phyloP scores from a whole-genome alignment of 139 green algal genomes.

The Chlorella sp. region DNA sequence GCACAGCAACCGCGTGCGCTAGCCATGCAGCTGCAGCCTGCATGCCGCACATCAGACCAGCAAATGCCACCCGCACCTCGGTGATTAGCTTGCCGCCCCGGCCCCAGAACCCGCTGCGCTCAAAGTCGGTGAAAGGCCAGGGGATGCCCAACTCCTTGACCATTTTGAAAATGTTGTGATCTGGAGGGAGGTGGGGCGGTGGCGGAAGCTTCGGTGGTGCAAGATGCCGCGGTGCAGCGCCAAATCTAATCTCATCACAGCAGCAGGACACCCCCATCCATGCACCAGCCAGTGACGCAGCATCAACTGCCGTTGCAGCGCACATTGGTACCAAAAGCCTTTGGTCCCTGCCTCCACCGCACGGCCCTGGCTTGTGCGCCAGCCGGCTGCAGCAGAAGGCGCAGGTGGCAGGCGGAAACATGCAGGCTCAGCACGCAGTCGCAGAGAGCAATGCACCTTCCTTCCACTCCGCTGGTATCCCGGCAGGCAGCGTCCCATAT shows the following conservation, averaged over 20 bases:
- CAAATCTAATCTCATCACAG: no score
- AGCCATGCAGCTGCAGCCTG: no score
- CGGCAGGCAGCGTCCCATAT: no score
- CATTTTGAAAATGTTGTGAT: constrained; percentile 82
- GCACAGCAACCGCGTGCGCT: no score
- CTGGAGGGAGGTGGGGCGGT: constrained; percentile 20
- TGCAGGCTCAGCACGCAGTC: neutral
- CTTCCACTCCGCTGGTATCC: no score
- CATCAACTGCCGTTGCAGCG: no score
- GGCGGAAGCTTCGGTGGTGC: neutral
- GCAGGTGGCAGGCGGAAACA: no score
- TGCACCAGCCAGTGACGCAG: no score
- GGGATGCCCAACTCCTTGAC: constrained; percentile 69
- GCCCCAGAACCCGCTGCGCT: constrained; percentile 76
- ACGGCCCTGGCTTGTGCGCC: constrained; percentile 66
- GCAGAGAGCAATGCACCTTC: no score
- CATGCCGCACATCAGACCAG: no score
- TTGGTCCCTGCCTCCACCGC: constrained; percentile 93
- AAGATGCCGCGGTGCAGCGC: neutral
- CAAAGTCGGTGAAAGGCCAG: constrained; percentile 85
- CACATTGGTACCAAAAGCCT: constrained; percentile 72
- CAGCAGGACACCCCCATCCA: no score
- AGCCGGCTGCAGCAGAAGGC: constrained; percentile 54
- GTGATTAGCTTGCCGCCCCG: constrained; percentile 39
- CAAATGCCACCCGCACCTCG: no score